Percentiles rank a stretch among this genome's conserved stretches.
Conservation (phyloP, 805 yeast genomes). For the Metschnikowia lachancei region DNA sequence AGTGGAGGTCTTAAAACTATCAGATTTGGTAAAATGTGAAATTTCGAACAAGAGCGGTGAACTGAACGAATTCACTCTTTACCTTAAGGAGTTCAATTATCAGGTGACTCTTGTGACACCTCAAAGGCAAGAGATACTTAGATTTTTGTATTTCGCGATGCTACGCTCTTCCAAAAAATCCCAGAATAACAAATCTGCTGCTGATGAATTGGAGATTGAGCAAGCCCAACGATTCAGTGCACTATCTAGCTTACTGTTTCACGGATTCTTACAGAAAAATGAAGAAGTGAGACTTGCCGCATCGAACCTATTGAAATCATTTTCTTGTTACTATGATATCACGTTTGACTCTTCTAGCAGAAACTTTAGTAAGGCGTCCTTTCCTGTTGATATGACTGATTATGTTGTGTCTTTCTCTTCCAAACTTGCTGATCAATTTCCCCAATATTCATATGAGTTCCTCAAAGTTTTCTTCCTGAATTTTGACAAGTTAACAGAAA, state of each 20-base stretch:
- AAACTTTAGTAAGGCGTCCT: slow-evolving; percentile 56
- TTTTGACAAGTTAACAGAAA: slow-evolving; percentile 38
- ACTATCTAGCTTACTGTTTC: slow-evolving; percentile 59
- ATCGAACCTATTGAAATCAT: slow-evolving; percentile 57
- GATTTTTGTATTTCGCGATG: slow-evolving; percentile 66
- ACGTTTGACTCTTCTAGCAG: slow-evolving; percentile 55
- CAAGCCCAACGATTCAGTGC: slow-evolving; percentile 50
- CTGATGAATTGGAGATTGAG: slow-evolving; percentile 48
- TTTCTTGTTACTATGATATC: slow-evolving; percentile 57
- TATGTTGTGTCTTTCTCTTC: slow-evolving; percentile 58
- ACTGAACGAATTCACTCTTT: slow-evolving; percentile 35
- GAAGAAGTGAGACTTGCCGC: slow-evolving; percentile 62
- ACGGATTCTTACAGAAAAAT: slow-evolving; percentile 62
- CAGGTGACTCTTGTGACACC: slow-evolving; percentile 32
- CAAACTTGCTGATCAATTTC: slow-evolving; percentile 54
- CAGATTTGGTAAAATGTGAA: slow-evolving; percentile 39
- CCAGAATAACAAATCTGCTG: slow-evolving; percentile 18
- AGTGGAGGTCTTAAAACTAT: slow-evolving; percentile 32
- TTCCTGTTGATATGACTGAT: slow-evolving; percentile 65
- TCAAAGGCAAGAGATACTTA: slow-evolving; percentile 57
- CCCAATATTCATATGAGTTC: slow-evolving; percentile 60
- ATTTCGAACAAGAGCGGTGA: slow-evolving; percentile 24
- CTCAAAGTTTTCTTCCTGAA: slow-evolving; percentile 48
- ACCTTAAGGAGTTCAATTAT: slow-evolving; percentile 24
- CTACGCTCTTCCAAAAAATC: slow-evolving; percentile 45